phyloP scores from a whole-genome alignment of 2,329 filamentous ascomycete genomes.

The Aspergillus udagawae region DNA sequence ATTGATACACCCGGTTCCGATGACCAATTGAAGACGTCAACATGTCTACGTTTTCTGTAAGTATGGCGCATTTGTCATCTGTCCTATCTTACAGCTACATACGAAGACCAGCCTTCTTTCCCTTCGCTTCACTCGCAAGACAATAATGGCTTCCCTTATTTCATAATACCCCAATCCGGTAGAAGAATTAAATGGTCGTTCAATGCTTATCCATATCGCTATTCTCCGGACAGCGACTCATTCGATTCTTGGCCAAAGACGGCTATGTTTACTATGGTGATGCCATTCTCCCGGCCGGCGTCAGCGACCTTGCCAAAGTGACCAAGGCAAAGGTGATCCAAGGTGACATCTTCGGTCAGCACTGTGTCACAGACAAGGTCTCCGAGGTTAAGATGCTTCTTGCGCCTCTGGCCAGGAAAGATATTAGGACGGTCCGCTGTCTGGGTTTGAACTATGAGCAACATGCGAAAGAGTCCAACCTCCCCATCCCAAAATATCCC shows the following conservation, averaged over 20 bases:
- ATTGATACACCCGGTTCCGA: neutral
- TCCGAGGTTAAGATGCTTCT: conserved; percentile 53
- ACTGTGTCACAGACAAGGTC: conserved; percentile 61
- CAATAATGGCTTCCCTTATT: neutral
- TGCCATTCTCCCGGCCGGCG: conserved; percentile 61
- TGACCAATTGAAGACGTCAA: neutral
- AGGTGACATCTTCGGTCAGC: conserved; percentile 63
- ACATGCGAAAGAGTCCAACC: conserved; percentile 65
- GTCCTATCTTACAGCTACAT: neutral
- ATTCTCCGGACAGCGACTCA: conserved; percentile 53
- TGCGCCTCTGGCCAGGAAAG: conserved; percentile 58
- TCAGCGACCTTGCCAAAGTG: conserved; percentile 58
- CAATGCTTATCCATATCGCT: neutral
- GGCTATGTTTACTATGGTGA: conserved; percentile 70
- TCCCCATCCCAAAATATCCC: conserved; percentile 67
- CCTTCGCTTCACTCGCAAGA: neutral
- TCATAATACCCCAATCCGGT: neutral
- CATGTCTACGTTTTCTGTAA: conserved; percentile 48
- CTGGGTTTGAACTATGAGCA: conserved; percentile 69
- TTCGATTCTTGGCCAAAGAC: conserved; percentile 70
- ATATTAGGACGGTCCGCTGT: conserved; percentile 65
- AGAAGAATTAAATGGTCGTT: neutral
- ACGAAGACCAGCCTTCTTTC: neutral
- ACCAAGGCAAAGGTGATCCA: conserved; percentile 59
- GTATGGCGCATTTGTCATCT: conserved; percentile 11